Conservation (phyloP, 371 early-diverging fungal genomes). For the Mucor saturninus region DNA sequence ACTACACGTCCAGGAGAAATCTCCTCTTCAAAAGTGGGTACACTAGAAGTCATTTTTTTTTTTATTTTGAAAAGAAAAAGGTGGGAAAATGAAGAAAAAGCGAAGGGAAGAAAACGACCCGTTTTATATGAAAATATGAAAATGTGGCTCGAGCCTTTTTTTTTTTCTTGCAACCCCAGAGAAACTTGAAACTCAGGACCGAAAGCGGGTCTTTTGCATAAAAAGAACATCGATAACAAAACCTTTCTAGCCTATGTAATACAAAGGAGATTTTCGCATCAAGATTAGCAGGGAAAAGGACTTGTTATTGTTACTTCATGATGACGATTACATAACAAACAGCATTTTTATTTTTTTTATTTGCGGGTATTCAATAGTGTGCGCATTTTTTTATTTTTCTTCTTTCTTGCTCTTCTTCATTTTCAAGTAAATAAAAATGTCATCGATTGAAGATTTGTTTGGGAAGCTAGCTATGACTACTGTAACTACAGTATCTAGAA, state of each 20-base stretch:
- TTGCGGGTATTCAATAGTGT: not conserved
- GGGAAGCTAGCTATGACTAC: conserved; percentile 71
- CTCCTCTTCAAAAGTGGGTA: conserved; percentile 38
- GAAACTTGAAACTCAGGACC: conserved; percentile 13
- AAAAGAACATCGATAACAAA: conserved; percentile 1
- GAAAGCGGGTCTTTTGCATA: conserved; percentile 14
- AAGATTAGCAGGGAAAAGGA: conserved; percentile 1
- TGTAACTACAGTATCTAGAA: conserved; percentile 74
- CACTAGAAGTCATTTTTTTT: conserved; percentile 2
- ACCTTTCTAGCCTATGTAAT: not conserved
- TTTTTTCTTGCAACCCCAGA: not conserved
- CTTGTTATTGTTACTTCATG: not conserved
- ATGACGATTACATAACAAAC: not conserved
- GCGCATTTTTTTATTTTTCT: not conserved
- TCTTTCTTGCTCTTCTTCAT: not conserved
- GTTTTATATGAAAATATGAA: conserved; percentile 8
- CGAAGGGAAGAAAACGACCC: not conserved
- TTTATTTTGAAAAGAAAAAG: not conserved
- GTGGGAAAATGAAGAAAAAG: conserved; percentile 1
- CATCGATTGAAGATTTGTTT: conserved; percentile 66
- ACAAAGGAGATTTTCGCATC: conserved; percentile 4
- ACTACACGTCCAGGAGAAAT: conserved; percentile 46
- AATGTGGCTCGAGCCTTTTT: conserved; percentile 19
- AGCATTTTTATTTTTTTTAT: not conserved
- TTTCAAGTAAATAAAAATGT: conserved; percentile 19